Conservation (phyloP, 176 grass and related monocot species). For the Stipa capillata region DNA sequence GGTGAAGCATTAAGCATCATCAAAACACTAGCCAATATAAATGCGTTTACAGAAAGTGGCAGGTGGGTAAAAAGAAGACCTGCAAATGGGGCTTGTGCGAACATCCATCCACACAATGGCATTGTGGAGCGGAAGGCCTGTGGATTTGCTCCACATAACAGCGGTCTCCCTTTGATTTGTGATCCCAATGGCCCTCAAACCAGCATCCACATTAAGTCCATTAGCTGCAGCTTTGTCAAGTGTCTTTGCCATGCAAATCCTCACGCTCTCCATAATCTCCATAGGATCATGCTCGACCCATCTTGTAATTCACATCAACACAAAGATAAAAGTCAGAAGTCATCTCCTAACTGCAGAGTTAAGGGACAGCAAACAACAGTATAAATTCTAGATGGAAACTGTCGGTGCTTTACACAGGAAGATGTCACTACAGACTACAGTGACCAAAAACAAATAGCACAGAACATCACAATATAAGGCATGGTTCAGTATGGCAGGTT, state of each 20-base stretch:
- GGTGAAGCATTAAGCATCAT: neutral
- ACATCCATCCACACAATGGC: slow-evolving; percentile 99
- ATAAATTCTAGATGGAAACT: neutral
- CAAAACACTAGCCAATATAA: neutral
- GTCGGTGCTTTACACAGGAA: neutral
- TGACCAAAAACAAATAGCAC: neutral
- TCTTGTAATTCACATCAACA: slow-evolving; percentile 28
- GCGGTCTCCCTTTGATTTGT: slow-evolving; percentile 97
- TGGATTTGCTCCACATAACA: slow-evolving; percentile 90
- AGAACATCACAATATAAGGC: neutral
- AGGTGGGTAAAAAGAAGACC: slow-evolving; percentile 15
- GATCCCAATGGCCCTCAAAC: slow-evolving; percentile 72
- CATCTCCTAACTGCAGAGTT: neutral
- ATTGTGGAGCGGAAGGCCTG: slow-evolving; percentile 77
- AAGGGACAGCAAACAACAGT: neutral
- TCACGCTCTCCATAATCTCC: slow-evolving; percentile 80
- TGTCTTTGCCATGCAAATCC: slow-evolving; percentile 53
- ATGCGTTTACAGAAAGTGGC: neutral
- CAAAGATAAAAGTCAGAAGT: neutral
- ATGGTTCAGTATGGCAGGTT: neutral
- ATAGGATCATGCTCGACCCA: slow-evolving; percentile 98
- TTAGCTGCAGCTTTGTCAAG: slow-evolving; percentile 45
- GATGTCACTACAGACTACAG: neutral
- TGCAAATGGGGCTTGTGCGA: slow-evolving; percentile 83
- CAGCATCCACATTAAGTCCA: slow-evolving; percentile 43